Evolutionary conservation across 2,329 filamentous ascomycete species (phyloP).

Genomic region (Xylariaceae sp.): DNA sequence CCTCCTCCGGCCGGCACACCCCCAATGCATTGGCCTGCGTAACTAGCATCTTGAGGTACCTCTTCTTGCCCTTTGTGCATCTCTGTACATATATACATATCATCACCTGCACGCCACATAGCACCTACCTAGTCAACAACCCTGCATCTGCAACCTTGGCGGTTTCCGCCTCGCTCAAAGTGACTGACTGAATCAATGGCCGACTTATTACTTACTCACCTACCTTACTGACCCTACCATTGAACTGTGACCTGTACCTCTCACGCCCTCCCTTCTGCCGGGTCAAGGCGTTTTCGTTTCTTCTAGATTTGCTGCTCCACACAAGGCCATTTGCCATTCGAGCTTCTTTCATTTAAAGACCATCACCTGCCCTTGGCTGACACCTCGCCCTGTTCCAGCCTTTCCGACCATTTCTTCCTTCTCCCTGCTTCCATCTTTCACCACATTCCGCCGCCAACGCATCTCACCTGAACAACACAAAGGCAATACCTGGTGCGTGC

Average conservation of each 20-base stretch:
- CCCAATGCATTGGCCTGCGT: too few species aligned
- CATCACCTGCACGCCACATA: too few species aligned
- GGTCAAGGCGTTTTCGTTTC: conserved; percentile 10
- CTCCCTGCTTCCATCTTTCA: not conserved
- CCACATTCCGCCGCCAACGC: not conserved
- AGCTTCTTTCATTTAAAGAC: conserved; percentile 1
- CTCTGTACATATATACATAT: too few species aligned
- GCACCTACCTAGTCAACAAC: not conserved
- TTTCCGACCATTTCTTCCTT: not conserved
- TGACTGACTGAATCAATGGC: too few species aligned
- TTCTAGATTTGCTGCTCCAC: conserved; percentile 9
- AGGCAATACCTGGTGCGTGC: too few species aligned
- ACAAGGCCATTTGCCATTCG: not conserved
- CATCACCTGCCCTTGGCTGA: too few species aligned
- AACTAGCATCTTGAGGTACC: too few species aligned
- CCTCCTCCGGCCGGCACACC: too few species aligned
- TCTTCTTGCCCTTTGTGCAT: too few species aligned
- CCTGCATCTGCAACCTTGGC: conserved; percentile 7
- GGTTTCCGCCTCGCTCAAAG: conserved; percentile 10
- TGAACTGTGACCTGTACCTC: conserved; percentile 6
- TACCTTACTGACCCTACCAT: too few species aligned
- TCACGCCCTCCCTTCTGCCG: conserved; percentile 9
- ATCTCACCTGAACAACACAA: not conserved
- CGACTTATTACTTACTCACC: too few species aligned
- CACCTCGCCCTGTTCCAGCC: conserved; percentile 2